Evolutionary conservation across 176 grass and related monocot species (phyloP).

Genomic region (Phoenix dactylifera): DNA sequence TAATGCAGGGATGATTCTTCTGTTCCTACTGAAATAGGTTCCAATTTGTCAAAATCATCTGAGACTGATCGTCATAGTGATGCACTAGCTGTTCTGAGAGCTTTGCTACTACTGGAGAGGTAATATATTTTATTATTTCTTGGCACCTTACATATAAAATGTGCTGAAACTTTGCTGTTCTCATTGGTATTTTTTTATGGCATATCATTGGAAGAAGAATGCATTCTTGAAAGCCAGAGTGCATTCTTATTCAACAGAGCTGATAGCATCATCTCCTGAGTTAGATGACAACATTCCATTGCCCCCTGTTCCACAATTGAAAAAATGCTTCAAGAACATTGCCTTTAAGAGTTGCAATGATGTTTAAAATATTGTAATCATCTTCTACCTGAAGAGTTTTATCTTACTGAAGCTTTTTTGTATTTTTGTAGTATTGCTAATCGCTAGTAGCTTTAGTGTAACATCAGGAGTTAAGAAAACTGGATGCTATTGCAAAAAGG

Average conservation of each 20-base stretch:
- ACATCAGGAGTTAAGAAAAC: no score
- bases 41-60: constrained; percentile 32
- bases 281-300: constrained; percentile 23
- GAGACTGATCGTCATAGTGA: constrained; percentile 75
- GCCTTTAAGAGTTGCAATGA: constrained; percentile 60
- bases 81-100: constrained; percentile 77
- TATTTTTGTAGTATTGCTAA: no score
- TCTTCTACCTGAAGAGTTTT: neutral
- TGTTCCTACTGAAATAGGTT: constrained; percentile 40
- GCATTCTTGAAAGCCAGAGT: constrained; percentile 47
- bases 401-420: no score
- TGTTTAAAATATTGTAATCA: constrained; percentile 92
- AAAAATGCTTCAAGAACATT: constrained; percentile 46
- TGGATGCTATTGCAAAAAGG: no score
- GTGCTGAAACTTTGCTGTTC: no score
- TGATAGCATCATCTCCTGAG: constrained; percentile 61
- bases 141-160: no score
- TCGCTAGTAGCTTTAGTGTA: no score
- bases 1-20: constrained; percentile 58
- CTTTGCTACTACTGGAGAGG: constrained; percentile 68
- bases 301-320: constrained; percentile 47
- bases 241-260: constrained; percentile 44
- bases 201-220: constrained; percentile 41
- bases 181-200: neutral
- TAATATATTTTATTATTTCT: constrained; percentile 19